Conservation (phyloP, 1,139 yeast genomes). For the Diutina rugosa region DNA sequence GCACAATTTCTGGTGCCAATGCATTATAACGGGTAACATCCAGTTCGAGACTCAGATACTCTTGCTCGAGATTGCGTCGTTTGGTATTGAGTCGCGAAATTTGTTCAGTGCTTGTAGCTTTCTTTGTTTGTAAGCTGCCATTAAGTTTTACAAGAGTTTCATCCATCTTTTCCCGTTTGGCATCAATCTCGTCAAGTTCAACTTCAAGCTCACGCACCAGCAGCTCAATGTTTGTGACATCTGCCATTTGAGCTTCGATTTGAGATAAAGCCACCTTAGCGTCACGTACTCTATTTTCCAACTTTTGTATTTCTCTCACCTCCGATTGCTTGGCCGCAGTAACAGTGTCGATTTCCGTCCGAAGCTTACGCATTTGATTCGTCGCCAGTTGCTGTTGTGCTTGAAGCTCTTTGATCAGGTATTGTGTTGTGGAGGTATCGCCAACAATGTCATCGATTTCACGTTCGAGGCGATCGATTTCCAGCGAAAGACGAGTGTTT, state of each 20-base stretch:
- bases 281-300: background rate
- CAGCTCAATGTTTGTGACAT: background rate
- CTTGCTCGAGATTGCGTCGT: background rate
- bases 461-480: slow-evolving; percentile 16
- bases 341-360: background rate
- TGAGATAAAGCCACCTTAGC: background rate
- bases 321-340: background rate
- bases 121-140: background rate
- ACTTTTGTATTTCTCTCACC: background rate
- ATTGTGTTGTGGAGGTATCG: background rate
- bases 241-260: background rate
- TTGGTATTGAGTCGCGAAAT: background rate
- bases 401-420: background rate
- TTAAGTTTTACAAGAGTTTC: background rate
- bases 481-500: slow-evolving; percentile 21
- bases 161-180: slow-evolving; percentile 5
- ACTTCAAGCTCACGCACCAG: slow-evolving; percentile 8
- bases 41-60: background rate
- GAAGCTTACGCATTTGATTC: background rate
- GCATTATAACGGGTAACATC: background rate
- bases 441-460: slow-evolving; percentile 20
- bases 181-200: slow-evolving; percentile 24
- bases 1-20: background rate
- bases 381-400: background rate
- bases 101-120: background rate